Conservation (phyloP, 495 filamentous ascomycete species). For the Amniculicola lignicola region DNA sequence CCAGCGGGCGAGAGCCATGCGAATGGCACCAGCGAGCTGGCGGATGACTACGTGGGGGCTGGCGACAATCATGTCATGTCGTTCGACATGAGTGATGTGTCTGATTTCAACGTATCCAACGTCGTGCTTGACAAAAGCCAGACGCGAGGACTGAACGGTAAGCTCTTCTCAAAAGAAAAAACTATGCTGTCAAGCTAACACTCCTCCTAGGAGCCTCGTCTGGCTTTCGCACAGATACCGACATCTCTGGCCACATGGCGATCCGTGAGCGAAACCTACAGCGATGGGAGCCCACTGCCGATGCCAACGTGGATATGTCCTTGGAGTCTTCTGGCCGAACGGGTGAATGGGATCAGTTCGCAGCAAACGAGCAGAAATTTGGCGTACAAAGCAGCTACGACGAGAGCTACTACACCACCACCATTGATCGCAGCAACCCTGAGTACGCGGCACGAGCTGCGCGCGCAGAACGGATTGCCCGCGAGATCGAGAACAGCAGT, state of each 20-base stretch:
- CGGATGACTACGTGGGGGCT: conserved; percentile 56
- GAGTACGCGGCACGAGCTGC: conserved; percentile 72
- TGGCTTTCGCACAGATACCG: conserved; percentile 79
- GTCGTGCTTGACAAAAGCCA: conserved; percentile 50
- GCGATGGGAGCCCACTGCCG: conserved; percentile 74
- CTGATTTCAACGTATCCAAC: conserved; percentile 61
- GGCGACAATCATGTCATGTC: conserved; percentile 68
- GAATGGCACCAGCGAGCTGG: conserved; percentile 55
- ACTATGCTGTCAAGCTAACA: conserved; percentile 3
- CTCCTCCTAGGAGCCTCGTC: conserved; percentile 45
- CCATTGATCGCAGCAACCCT: conserved; percentile 77
- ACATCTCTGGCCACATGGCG: conserved; percentile 73
- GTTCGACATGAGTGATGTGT: conserved; percentile 75
- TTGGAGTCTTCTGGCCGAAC: conserved; percentile 55
- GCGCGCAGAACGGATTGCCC: conserved; percentile 76
- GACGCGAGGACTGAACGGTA: conserved; percentile 71
- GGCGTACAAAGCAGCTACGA: conserved; percentile 84
- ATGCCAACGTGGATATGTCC: conserved; percentile 60
- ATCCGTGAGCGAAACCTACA: conserved; percentile 74
- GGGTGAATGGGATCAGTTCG: conserved; percentile 85
- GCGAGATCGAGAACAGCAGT: conserved; percentile 76
- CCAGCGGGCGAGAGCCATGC: conserved; percentile 48
- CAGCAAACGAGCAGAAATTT: conserved; percentile 80
- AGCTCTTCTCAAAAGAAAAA: conserved; percentile 18
- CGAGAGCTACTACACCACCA: conserved; percentile 90